Percentiles rank a stretch among this genome's conserved stretches.
These are phyloP conservation scores for Kwoniella heveanensis DNA, from an alignment of 768 basidiomycete genomes.

Conservation along the genomic window DNA sequence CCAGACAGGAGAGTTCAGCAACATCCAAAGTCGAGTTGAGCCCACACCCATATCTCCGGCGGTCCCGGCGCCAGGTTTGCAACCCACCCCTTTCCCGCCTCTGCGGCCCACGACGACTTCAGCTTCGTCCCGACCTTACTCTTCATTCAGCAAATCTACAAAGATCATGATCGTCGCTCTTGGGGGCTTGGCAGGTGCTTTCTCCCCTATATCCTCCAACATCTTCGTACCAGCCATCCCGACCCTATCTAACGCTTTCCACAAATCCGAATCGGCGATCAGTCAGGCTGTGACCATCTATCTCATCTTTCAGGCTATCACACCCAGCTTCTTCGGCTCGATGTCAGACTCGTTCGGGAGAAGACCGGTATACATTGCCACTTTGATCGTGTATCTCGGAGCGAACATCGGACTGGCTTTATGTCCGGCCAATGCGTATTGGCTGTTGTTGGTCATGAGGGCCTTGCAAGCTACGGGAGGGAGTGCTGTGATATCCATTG, in stretches of 20 bases:
- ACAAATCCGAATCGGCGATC: conserved; percentile 70
- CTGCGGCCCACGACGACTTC: conserved; percentile 7
- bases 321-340: conserved; percentile 68
- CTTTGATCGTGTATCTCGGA: conserved; percentile 65
- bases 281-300: conserved; percentile 80
- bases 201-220: conserved; percentile 67
- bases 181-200: conserved; percentile 43
- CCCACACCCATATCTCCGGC: not conserved
- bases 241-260: conserved; percentile 65
- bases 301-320: conserved; percentile 59
- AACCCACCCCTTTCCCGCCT: conserved; percentile 7
- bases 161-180: conserved; percentile 40
- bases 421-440: conserved; percentile 66
- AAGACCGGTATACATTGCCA: conserved; percentile 59
- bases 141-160: conserved; percentile 21
- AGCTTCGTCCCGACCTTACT: conserved; percentile 26
- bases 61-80: not conserved
- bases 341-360: conserved; percentile 60
- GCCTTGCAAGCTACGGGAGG: conserved; percentile 62
- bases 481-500: conserved; percentile 25
- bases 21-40: not conserved
- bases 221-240: conserved; percentile 83
- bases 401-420: conserved; percentile 69
- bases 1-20: not conserved
- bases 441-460: conserved; percentile 77